A percentile compares a stretch with the other conserved stretches of the same genome.
Evolutionary conservation across 768 basidiomycete species (phyloP).

Genomic region (Tulasnella sp.): DNA sequence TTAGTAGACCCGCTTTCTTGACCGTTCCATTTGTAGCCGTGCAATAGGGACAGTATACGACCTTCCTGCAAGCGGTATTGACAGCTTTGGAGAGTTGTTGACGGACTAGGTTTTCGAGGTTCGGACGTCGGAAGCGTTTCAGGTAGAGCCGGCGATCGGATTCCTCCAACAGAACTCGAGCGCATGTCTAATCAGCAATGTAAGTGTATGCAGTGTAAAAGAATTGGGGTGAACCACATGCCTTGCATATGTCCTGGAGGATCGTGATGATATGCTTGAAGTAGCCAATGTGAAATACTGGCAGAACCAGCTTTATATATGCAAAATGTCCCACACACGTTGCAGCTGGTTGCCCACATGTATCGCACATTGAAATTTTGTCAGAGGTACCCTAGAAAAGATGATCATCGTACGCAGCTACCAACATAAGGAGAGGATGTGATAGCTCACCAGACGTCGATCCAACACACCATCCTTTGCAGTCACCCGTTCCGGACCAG

Average conservation of each 20-base stretch:
- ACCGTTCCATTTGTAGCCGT: conserved; percentile 87
- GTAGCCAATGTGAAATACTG: conserved; percentile 97
- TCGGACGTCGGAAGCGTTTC: conserved; percentile 78
- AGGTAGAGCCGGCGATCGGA: conserved; percentile 72
- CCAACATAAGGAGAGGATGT: neutral
- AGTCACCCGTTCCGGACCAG: conserved; percentile 58
- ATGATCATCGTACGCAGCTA: neutral
- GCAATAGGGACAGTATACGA: conserved; percentile 86
- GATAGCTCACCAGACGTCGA: conserved; percentile 70
- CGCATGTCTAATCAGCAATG: conserved; percentile 46
- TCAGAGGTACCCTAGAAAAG: conserved; percentile 75
- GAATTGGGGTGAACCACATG: conserved; percentile 25
- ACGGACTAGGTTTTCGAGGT: conserved; percentile 86
- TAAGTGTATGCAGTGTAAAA: neutral
- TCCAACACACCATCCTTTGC: conserved; percentile 90
- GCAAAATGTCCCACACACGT: conserved; percentile 98
- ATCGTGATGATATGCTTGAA: conserved; percentile 92
- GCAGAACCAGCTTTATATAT: conserved; percentile 92
- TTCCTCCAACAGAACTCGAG: conserved; percentile 79
- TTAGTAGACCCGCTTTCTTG: conserved; percentile 80
- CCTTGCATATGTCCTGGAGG: conserved; percentile 95
- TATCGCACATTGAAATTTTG: conserved; percentile 85
- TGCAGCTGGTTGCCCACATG: conserved; percentile 80
- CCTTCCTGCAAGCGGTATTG: conserved; percentile 76
- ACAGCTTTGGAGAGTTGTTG: conserved; percentile 72